Evolutionary conservation across 768 basidiomycete genomes (phyloP).

Genomic region (Rhizopogon vesiculosus): DNA sequence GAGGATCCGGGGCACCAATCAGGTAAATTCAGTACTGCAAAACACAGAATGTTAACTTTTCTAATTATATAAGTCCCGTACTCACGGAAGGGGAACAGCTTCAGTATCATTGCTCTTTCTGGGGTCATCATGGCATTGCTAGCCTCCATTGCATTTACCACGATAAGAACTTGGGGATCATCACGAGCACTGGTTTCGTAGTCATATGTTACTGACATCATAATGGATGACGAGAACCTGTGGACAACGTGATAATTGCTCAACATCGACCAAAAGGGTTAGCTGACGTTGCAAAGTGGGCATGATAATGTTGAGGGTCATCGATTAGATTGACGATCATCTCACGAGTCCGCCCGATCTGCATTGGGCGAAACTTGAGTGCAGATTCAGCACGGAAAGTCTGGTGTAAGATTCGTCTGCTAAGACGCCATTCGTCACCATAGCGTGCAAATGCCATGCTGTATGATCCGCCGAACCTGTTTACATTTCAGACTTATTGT

Average conservation of each 20-base stretch:
- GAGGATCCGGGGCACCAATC: constrained; percentile 6
- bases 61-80: neutral
- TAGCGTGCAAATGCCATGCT: neutral
- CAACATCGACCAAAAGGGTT: neutral
- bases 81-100: neutral
- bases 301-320: neutral
- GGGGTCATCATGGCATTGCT: neutral
- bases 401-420: constrained; percentile 13
- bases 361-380: neutral
- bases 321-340: neutral
- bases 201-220: constrained; percentile 30
- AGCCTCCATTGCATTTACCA: constrained; percentile 9
- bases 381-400: constrained; percentile 1
- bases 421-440: constrained; percentile 16
- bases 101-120: neutral
- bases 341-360: neutral
- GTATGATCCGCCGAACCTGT: neutral
- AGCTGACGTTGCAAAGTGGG: constrained; percentile 13
- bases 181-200: constrained; percentile 26
- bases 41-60: no score
- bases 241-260: neutral
- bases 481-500: neutral
- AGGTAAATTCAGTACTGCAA: no score
- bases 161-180: constrained; percentile 27
- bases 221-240: neutral